Base-by-base conservation (phyloP, 2,329 filamentous ascomycete genomes). In the Colletotrichum sp. region DNA sequence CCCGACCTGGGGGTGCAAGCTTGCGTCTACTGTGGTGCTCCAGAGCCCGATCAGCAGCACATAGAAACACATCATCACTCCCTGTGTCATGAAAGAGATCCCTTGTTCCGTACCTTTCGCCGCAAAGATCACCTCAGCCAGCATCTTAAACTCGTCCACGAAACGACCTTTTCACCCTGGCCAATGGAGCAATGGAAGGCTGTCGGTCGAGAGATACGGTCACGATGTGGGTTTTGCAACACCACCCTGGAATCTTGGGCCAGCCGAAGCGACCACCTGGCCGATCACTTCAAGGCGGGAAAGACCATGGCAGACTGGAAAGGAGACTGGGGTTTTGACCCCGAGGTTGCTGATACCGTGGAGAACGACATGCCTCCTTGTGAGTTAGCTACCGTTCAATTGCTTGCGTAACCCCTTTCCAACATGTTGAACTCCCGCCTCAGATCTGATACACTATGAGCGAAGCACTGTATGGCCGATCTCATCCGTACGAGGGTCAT, bases 111-210 rank as follows among this genome's bases (percentile, higher is more conserved):
- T 3, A 52, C 44, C 44, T 88, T 88, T 65, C 85, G 84, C 21
- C 78, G 86, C 16, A 87, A 87, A 63, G 86, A 88, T 36, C 86
- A 88, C 72, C 78, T 88, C 2, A 80, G 83, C 1, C 86, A 88
- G 44, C 86, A 88, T 44, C 75, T 88, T 7, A 83, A 84, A 12
- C 79, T 86, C 3, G 84, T 87, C 1, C 86, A 88, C 36, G 80
- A 83, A 63, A 75, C 77, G 1, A 89, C 88, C 80, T 85, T 71
- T 67, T 83, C 72, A 78, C 82, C 74, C 24, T 82, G 79, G 88
- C 89, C 89, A 79, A 92, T 80, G 85, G 83, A 83, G 10, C 64
- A 70, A 1, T 87, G 86, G 86, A 84, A 83, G 76, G 79, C 81
- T 0, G 80, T 79, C 5, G 82, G 81, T 1, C 81, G 83, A 8